These are phyloP conservation scores for Mortierella alpina DNA, from an alignment of 192 early-diverging fungal species.

Conservation along the genomic window DNA sequence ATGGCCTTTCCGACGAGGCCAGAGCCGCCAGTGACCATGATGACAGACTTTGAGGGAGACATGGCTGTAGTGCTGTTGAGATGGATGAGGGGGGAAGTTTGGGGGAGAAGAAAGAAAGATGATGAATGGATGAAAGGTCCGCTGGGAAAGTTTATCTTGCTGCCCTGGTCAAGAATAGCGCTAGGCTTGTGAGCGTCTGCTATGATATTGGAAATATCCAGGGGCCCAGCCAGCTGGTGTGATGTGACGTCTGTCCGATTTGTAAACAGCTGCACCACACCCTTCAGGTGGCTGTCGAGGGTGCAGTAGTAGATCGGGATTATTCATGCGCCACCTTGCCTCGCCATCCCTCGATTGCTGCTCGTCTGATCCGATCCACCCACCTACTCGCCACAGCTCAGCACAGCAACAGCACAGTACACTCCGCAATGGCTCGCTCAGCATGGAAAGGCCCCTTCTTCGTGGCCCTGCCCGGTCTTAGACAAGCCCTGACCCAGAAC, in stretches of 20 bases:
- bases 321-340: too few relatives aligned
- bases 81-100: constrained; percentile 8
- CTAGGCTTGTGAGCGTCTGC: too few relatives aligned
- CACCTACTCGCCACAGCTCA: constrained; percentile 3
- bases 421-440: constrained; percentile 64
- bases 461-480: constrained; percentile 68
- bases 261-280: too few relatives aligned
- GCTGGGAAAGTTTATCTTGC: too few relatives aligned
- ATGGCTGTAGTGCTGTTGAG: constrained; percentile 16
- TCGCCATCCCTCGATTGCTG: too few relatives aligned
- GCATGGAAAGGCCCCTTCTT: constrained; percentile 77
- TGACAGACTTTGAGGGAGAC: constrained; percentile 59
- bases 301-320: too few relatives aligned
- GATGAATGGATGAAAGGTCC: not conserved
- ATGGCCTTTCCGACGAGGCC: constrained; percentile 85
- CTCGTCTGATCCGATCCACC: not conserved
- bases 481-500: constrained; percentile 66
- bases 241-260: too few relatives aligned
- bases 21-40: constrained; percentile 83
- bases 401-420: not conserved
- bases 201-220: too few relatives aligned
- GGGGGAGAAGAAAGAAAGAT: not conserved
- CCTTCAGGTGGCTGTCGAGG: too few relatives aligned
- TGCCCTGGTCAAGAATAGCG: too few relatives aligned
- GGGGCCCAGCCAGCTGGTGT: too few relatives aligned